Evolutionary conservation across 148 eudicot species (phyloP), one percentile per base, ranked within the genome.

Genomic region (Diospyros kaki): DNA sequence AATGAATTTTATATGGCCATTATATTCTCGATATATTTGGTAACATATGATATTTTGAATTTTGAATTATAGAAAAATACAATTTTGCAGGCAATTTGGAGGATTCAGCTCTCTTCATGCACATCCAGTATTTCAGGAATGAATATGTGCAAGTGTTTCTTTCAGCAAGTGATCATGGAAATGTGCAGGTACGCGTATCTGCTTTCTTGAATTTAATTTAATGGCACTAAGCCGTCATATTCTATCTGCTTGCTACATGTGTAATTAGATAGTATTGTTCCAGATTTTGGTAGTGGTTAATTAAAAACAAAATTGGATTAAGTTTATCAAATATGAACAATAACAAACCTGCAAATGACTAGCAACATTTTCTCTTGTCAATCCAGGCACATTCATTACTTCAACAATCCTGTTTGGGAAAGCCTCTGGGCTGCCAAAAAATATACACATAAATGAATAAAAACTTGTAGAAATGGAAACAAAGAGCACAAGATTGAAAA

Each of bases 341-440:
- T 28, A 28, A 74, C 73, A 54, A 41, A 87, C 87, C 91, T 88
- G 89, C 68, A 88, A 69, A 81, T 86, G 91, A 53, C 89, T 88
- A 4, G 89, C 83, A 58, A 88, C 87, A 42, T 86, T 78, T 73
- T 80, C 86, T 74, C 89, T 82, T 38, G 83, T 86, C 60, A 88
- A 71, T 55, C 86, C 80, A 0, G 83, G 84, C 50, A 78, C 81
- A 45, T 81, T 67, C 91, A 88, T 88, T 7, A 82, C 42, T 63
- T 88, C 87, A 9, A 82, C 73, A 68, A 88, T 86, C 53, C 81
- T 77, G 84, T 80, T 88, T 1, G 91, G 87, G 73, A 79, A 70
- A 58, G 82, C 84, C 64, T 70, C 89, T 86, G 77, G 40, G 41
- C 9, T n/a, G 18, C 0, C 61, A 72, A 61, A 43, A 52, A 43